phyloP scores from a whole-genome alignment of 2,329 filamentous ascomycete species.

The Talaromyces pinophilus region DNA sequence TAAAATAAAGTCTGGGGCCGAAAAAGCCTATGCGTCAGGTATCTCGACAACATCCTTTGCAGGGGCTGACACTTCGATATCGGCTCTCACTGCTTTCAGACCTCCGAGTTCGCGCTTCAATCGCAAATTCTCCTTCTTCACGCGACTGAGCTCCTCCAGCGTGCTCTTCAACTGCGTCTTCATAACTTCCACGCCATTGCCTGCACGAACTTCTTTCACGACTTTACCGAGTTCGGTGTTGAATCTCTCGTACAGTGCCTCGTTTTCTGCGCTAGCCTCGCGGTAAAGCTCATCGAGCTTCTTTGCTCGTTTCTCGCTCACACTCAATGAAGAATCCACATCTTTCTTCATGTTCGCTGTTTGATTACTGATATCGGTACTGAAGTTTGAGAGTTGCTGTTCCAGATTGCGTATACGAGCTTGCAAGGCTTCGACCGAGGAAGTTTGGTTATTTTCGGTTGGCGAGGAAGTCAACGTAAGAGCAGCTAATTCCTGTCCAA shows the following conservation, averaged over 20 bases:
- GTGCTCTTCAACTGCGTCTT: conserved; percentile 69
- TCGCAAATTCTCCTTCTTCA: conserved; percentile 83
- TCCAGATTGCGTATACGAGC: conserved; percentile 67
- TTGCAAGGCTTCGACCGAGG: conserved; percentile 34
- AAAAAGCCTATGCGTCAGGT: not conserved
- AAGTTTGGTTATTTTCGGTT: conserved; percentile 30
- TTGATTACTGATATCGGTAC: conserved; percentile 61
- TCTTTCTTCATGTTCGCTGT: conserved; percentile 68
- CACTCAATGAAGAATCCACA: conserved; percentile 68
- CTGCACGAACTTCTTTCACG: conserved; percentile 70
- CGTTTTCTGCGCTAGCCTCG: conserved; percentile 85
- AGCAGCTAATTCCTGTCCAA: conserved; percentile 73
- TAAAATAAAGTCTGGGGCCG: not conserved
- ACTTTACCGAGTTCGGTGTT: conserved; percentile 88
- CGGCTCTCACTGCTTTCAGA: conserved; percentile 54
- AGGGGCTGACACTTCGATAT: conserved; percentile 29
- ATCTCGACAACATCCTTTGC: conserved; percentile 25
- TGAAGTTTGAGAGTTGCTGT: conserved; percentile 61
- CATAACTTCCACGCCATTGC: conserved; percentile 78
- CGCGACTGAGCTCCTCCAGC: conserved; percentile 72
- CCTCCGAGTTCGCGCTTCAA: conserved; percentile 81
- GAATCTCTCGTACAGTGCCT: conserved; percentile 87
- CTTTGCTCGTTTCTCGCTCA: conserved; percentile 75
- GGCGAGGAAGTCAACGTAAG: conserved; percentile 38
- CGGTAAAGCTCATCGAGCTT: conserved; percentile 87